Conservation (phyloP, 2,329 filamentous ascomycete species). For the Nigrospora oryzae region DNA sequence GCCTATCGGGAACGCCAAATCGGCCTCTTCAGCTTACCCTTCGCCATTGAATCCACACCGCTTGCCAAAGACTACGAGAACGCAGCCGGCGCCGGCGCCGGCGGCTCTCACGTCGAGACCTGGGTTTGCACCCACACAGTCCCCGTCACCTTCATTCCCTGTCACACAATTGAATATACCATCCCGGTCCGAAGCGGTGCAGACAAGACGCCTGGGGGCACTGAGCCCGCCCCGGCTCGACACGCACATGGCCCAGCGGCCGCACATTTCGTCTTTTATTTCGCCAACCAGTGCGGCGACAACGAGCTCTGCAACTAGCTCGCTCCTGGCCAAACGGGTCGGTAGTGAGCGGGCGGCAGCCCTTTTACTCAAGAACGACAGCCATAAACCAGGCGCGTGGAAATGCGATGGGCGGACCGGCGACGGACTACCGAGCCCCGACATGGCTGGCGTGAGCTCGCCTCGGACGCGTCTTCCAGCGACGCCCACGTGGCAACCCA, state of each 20-base stretch:
- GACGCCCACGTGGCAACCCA: conserved; percentile 54
- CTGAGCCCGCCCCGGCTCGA: conserved; percentile 4
- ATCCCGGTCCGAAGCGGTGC: conserved; percentile 1
- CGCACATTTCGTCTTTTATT: conserved; percentile 11
- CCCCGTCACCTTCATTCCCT: conserved; percentile 9
- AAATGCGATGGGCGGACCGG: too few species aligned
- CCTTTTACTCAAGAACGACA: conserved; percentile 26
- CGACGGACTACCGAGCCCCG: conserved; percentile 11
- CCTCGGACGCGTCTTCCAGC: conserved; percentile 24
- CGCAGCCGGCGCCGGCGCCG: conserved; percentile 4
- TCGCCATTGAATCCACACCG: conserved; percentile 14
- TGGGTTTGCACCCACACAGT: conserved; percentile 15
- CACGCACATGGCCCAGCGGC: conserved; percentile 3
- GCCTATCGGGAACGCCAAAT: conserved; percentile 5
- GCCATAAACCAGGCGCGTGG: conserved; percentile 16
- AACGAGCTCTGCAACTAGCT: conserved; percentile 24
- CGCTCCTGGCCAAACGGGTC: conserved; percentile 44
- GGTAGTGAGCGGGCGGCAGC: conserved; percentile 39
- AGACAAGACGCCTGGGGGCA: not conserved
- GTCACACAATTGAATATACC: conserved; percentile 10
- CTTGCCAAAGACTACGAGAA: not conserved
- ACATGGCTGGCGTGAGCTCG: conserved; percentile 9
- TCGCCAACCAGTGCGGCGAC: conserved; percentile 17
- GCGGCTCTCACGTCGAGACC: conserved; percentile 9
- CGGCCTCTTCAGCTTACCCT: conserved; percentile 14